These are phyloP conservation scores for Phytophthora quininea DNA, from an alignment of 352 stramenopile genomes.

Conservation along the genomic window DNA sequence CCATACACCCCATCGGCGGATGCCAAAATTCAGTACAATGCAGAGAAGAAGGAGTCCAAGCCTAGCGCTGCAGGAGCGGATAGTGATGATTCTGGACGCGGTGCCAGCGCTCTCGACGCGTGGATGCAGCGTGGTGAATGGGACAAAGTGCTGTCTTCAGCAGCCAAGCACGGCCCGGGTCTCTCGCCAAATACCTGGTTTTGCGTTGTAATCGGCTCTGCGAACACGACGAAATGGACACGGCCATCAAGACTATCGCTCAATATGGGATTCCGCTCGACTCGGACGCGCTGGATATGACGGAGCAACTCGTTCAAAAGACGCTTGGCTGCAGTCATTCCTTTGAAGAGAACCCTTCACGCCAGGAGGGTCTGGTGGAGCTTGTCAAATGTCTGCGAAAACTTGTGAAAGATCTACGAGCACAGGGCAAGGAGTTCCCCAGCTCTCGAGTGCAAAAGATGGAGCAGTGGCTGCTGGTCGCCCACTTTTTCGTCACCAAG, in stretches of 20 bases:
- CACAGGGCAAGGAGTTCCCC: constrained; percentile 55
- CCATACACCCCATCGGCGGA: constrained; percentile 68
- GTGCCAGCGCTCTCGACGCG: constrained; percentile 83
- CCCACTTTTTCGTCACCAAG: constrained; percentile 84
- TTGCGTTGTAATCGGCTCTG: constrained; percentile 72
- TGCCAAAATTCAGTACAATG: constrained; percentile 45
- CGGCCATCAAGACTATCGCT: constrained; percentile 75
- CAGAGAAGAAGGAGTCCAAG: constrained; percentile 68
- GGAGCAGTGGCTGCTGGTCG: constrained; percentile 78
- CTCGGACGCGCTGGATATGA: constrained; percentile 53
- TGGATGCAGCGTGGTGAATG: constrained; percentile 94
- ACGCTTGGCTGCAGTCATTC: constrained; percentile 51
- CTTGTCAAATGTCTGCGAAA: constrained; percentile 75
- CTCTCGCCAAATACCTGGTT: constrained; percentile 89
- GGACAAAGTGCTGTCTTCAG: constrained; percentile 91
- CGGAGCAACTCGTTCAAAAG: constrained; percentile 62
- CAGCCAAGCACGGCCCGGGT: constrained; percentile 75
- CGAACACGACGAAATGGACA: constrained; percentile 75
- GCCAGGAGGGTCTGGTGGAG: constrained; percentile 56
- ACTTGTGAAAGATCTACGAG: constrained; percentile 74
- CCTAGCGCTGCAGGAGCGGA: constrained; percentile 35
- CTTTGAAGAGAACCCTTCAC: constrained; percentile 48
- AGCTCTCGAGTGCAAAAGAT: constrained; percentile 64
- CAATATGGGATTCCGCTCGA: constrained; percentile 85
- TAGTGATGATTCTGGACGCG: constrained; percentile 44